phyloP scores from a whole-genome alignment of 2,329 filamentous ascomycete genomes.

The Conoideocrella luteorostrata region DNA sequence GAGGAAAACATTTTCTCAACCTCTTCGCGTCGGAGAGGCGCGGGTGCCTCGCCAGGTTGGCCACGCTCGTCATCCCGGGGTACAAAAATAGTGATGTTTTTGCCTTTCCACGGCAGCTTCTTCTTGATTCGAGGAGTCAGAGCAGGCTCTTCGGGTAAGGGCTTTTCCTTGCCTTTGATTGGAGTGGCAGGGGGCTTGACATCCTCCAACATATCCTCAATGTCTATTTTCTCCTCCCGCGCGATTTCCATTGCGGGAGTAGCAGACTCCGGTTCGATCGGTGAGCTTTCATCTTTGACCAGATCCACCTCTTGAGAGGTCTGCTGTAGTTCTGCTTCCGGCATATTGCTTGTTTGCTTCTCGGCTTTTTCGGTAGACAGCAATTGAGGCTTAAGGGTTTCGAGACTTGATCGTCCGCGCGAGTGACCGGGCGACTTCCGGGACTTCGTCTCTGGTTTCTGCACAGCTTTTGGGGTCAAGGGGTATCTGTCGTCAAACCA shows the following conservation, averaged over 20 bases:
- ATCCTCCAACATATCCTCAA: conserved; percentile 19
- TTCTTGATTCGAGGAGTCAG: conserved; percentile 57
- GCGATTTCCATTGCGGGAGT: not conserved
- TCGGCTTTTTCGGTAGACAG: conserved; percentile 6
- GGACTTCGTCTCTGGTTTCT: conserved; percentile 15
- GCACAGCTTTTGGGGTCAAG: conserved; percentile 39
- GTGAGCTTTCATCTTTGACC: conserved; percentile 13
- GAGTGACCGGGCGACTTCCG: conserved; percentile 29
- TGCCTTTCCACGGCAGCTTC: conserved; percentile 68
- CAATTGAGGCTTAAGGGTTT: conserved; percentile 42
- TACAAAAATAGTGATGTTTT: conserved; percentile 64
- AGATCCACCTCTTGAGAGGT: conserved; percentile 3
- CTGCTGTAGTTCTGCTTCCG: conserved; percentile 18
- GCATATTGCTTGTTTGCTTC: conserved; percentile 22
- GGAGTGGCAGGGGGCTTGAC: conserved; percentile 27
- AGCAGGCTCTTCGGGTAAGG: conserved; percentile 31
- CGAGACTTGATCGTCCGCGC: conserved; percentile 46
- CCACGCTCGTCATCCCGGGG: conserved; percentile 63
- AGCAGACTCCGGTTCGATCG: conserved; percentile 2
- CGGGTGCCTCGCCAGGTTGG: conserved; percentile 43
- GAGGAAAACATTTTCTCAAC: conserved; percentile 55
- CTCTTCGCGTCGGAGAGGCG: conserved; percentile 49
- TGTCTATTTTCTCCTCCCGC: not conserved
- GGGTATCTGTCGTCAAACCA: conserved; percentile 44
- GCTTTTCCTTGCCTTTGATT: conserved; percentile 27